These are phyloP conservation scores for Cenchrus fungigraminus DNA, from an alignment of 176 grass and related monocot genomes.

Conservation along the genomic window DNA sequence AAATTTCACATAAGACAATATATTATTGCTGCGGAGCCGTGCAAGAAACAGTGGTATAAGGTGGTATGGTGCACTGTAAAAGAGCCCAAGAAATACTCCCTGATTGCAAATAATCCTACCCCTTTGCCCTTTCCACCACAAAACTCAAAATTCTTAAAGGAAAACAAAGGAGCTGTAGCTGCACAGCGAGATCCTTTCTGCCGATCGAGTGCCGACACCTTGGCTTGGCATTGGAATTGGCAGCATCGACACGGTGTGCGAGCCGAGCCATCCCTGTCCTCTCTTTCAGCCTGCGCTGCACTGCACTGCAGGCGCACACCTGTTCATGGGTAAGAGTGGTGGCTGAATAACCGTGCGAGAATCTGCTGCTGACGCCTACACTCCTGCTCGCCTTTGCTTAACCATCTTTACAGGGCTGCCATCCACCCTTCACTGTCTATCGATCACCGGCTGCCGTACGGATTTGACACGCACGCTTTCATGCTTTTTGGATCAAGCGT, in stretches of 20 bases:
- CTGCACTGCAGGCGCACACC: neutral
- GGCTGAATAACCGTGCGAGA: constrained; percentile 12
- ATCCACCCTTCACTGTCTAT: constrained; percentile 12
- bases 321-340: constrained; percentile 27
- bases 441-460: neutral
- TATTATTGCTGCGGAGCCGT: neutral
- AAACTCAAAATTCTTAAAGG: neutral
- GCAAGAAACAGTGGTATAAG: too few relatives aligned
- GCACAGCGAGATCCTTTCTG: constrained; percentile 35
- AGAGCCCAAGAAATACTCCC: too few relatives aligned
- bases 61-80: too few relatives aligned
- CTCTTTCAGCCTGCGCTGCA: neutral
- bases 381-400: neutral
- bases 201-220: constrained; percentile 24
- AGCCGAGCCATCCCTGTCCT: neutral
- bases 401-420: constrained; percentile 37
- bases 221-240: constrained; percentile 30
- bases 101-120: neutral
- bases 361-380: neutral
- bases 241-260: constrained; percentile 3
- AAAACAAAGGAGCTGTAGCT: neutral
- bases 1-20: neutral
- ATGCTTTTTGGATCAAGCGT: constrained; percentile 19
- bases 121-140: neutral
- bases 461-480: constrained; percentile 1